These are phyloP conservation scores for Exutisphaerella laricina DNA, from an alignment of 2,329 filamentous ascomycete genomes.

Conservation along the genomic window DNA sequence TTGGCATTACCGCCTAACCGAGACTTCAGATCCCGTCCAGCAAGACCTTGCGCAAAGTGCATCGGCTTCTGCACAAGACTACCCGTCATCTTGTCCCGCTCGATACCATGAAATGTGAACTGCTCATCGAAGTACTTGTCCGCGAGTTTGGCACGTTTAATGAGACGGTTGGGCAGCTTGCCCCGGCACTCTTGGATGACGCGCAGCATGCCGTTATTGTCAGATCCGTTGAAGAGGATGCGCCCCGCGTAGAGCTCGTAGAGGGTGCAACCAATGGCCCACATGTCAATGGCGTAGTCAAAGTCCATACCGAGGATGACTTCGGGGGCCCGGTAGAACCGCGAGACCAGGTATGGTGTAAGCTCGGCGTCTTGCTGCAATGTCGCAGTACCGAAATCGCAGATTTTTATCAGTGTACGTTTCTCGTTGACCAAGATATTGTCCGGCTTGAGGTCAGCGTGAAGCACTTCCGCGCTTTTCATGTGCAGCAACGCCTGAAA, in stretches of 20 bases:
- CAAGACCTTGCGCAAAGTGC: conserved; percentile 58
- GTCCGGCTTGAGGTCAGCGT: conserved; percentile 95
- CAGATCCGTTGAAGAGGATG: conserved; percentile 88
- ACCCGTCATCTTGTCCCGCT: conserved; percentile 80
- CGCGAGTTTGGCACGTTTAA: conserved; percentile 73
- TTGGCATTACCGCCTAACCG: conserved; percentile 62
- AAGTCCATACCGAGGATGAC: conserved; percentile 96
- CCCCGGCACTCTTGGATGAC: conserved; percentile 95
- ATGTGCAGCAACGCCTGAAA: conserved; percentile 84
- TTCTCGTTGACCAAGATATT: conserved; percentile 87
- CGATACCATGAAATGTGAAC: conserved; percentile 71
- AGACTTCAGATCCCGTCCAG: conserved; percentile 67
- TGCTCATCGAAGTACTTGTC: conserved; percentile 67
- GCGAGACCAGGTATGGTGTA: conserved; percentile 90
- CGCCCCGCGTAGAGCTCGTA: conserved; percentile 98
- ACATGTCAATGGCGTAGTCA: conserved; percentile 91
- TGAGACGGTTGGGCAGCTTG: conserved; percentile 81
- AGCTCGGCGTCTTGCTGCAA: conserved; percentile 86
- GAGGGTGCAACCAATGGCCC: conserved; percentile 94
- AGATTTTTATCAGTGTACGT: conserved; percentile 83
- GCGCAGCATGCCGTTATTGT: conserved; percentile 98
- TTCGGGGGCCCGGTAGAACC: conserved; percentile 95
- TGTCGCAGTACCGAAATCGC: conserved; percentile 93
- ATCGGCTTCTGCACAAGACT: conserved; percentile 68
- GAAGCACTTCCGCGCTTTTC: conserved; percentile 86